Evolutionary conservation across 2,329 filamentous ascomycete species (phyloP).

Genomic region (Neonectria magnoliae): DNA sequence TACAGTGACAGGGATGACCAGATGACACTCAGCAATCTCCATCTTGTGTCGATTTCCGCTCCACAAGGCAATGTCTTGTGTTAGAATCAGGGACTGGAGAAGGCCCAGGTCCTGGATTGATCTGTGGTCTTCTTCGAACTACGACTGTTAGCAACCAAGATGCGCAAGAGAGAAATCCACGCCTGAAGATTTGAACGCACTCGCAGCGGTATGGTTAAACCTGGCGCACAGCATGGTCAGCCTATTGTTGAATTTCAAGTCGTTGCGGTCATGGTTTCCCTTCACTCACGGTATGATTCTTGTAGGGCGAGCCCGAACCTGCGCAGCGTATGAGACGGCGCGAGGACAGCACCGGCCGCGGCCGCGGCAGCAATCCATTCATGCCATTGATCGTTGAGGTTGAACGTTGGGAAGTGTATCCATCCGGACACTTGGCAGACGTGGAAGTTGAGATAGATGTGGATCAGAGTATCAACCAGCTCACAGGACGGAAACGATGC

Average conservation of each 20-base stretch:
- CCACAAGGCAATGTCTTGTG: constrained; percentile 63
- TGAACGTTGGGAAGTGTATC: constrained; percentile 70
- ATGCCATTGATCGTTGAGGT: constrained; percentile 63
- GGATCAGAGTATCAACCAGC: constrained; percentile 68
- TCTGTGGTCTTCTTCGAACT: constrained; percentile 62
- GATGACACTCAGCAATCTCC: constrained; percentile 64
- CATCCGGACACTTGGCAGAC: constrained; percentile 66
- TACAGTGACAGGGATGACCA: constrained; percentile 58
- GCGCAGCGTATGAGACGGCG: constrained; percentile 65
- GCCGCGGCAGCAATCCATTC: constrained; percentile 70
- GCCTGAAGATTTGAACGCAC: constrained; percentile 33
- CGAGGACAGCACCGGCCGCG: constrained; percentile 68
- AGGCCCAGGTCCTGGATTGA: constrained; percentile 58
- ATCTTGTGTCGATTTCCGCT: constrained; percentile 65
- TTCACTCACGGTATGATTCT: constrained; percentile 58
- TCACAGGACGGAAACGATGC: constrained; percentile 71
- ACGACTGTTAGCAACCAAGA: constrained; percentile 16
- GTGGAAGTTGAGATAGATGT: constrained; percentile 68
- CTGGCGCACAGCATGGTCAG: constrained; percentile 27
- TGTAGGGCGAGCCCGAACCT: constrained; percentile 69
- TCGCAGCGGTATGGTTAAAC: constrained; percentile 44
- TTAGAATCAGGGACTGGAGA: constrained; percentile 60
- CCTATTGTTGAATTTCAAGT: background rate
- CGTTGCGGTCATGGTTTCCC: background rate
- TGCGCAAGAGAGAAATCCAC: background rate